Base-by-base conservation (phyloP, 164 flowering plant genomes). In the Cinnamomum micranthum region DNA sequence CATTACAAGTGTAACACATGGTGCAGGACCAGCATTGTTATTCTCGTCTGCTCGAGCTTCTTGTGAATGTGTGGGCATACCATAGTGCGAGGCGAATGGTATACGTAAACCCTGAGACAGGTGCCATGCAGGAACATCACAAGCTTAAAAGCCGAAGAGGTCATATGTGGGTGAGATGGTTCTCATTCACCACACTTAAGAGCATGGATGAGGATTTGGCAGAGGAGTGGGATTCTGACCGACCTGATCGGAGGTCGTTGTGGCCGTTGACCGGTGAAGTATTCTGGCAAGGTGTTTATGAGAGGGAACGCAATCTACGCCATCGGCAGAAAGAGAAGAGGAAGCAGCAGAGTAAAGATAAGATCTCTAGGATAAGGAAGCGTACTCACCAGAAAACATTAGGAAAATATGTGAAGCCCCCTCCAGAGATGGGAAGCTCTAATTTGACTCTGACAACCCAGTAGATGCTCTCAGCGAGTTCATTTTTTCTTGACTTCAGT, bases 231-330 rank as follows among this genome's bases (percentile, higher is more conserved):
- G 99, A 96, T 79, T 70, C 87, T 2, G 97, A 90, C 25, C 83
- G 71, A 27, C 88, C 87, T 0, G 72, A 41, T 11, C 76, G 85
- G 64, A 79, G 88, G 59, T 90, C 97, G 97, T 70, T 94, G 31
- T 96, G 99, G 99, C 99, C 99, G 1, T 82, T 76, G 24, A 96
- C 99, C 0, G 99, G 99, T 6, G 99, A 96, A 77, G 88, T 96
- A 13, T 87, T 83, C 65, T 96, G 97, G 97, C 91, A 89, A 78
- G 99, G 98, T 3, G 77, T 90, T 3, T 86, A 77, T 62, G 98
- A 92, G 77, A 92, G 86, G 74, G 99, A 96, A 79, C 88, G 86
- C 80, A 82, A 80, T 68, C 77, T 51, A 58, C 81, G 89, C 60
- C 81, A 82, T n/a, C 75, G 73, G 47, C 86, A 87, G 74, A 94